A percentile compares a stretch with the other conserved stretches of the same genome.
Conservation (phyloP, 306 rosid genomes). For the Sicyos baderoa region DNA sequence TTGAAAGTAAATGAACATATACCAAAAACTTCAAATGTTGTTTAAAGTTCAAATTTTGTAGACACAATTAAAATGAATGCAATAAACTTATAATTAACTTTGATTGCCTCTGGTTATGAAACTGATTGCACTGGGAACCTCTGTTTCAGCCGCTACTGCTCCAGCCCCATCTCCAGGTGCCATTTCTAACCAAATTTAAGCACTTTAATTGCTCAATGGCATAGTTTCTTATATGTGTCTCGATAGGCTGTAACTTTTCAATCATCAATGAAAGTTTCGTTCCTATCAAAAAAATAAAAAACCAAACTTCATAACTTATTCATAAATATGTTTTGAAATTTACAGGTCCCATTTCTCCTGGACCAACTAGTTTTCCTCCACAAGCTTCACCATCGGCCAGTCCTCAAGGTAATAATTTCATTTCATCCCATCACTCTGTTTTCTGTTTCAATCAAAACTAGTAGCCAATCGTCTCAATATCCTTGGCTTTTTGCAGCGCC, state of each 20-base stretch:
- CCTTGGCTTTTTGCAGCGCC: constrained; percentile 34
- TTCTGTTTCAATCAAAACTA: background rate
- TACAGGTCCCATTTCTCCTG: constrained; percentile 49
- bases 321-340: background rate
- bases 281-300: too few relatives aligned
- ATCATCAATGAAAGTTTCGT: too few relatives aligned
- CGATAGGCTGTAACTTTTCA: too few relatives aligned
- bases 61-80: too few relatives aligned
- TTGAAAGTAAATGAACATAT: too few relatives aligned
- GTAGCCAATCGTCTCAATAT: background rate
- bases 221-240: too few relatives aligned
- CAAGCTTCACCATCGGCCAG: constrained; percentile 38
- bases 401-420: constrained; percentile 45
- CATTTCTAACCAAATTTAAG: background rate
- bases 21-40: too few relatives aligned
- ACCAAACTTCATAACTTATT: background rate
- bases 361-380: constrained; percentile 26
- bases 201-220: too few relatives aligned
- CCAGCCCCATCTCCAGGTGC: constrained; percentile 88
- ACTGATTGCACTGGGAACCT: background rate
- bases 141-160: constrained; percentile 38
- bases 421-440: background rate
- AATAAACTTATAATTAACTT: too few relatives aligned
- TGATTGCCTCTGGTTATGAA: background rate
- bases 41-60: too few relatives aligned